Conservation (phyloP, 169 alveolate species). For the Cyclospora cayetanensis region DNA sequence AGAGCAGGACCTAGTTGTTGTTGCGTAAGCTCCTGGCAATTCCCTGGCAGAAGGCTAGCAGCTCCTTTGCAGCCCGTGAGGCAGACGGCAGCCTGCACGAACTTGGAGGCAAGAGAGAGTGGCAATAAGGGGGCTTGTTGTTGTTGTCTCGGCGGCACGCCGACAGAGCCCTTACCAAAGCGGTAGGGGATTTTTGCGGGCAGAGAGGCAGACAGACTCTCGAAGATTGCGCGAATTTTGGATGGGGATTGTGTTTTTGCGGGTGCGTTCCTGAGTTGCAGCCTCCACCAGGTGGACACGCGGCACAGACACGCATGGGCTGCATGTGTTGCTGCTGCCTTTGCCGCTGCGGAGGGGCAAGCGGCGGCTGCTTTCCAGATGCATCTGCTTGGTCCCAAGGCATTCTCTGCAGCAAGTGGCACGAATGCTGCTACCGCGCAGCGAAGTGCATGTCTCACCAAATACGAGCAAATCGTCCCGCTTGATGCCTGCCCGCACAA, state of each 20-base stretch:
- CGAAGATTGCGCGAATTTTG: too few species aligned
- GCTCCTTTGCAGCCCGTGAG: too few species aligned
- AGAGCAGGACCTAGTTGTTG: constrained; percentile 38
- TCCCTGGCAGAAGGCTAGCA: too few species aligned
- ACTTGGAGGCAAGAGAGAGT: too few species aligned
- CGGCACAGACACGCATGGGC: constrained; percentile 55
- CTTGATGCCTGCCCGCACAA: constrained; percentile 14
- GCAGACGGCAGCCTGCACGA: too few species aligned
- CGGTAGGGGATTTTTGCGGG: too few species aligned
- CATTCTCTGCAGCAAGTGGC: background rate
- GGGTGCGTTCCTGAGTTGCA: too few species aligned
- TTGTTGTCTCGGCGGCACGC: too few species aligned
- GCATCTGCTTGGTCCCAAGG: background rate
- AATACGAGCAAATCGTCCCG: constrained; percentile 43
- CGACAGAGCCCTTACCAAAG: too few species aligned
- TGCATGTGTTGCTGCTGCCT: constrained; percentile 47
- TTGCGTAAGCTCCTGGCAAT: constrained; percentile 9
- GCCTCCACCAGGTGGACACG: constrained; percentile 46
- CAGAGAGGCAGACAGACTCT: too few species aligned
- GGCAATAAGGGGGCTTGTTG: too few species aligned
- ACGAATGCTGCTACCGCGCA: background rate
- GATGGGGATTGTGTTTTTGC: too few species aligned
- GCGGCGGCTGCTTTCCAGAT: constrained; percentile 17
- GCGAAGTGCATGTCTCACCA: background rate
- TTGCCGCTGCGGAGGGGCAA: constrained; percentile 59